Percentiles rank a stretch among this genome's conserved stretches.
Evolutionary conservation across 129 eudicot genomes (phyloP).

Genomic region (Pseudognaphalium luteoalbum): DNA sequence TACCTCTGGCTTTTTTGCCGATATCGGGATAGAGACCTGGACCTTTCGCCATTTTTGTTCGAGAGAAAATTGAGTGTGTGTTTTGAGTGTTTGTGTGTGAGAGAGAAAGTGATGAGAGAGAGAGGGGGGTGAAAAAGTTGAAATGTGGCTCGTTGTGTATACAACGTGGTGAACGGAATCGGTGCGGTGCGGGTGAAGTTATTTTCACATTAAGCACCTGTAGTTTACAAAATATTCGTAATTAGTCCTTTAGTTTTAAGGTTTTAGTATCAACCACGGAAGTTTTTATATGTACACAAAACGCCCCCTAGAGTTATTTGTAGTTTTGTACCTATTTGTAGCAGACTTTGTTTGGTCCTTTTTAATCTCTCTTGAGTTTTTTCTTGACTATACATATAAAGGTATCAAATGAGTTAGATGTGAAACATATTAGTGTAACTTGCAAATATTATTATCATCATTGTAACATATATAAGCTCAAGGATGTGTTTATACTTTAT

Average conservation of each 20-base stretch:
- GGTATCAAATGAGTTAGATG: no score
- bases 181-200: constrained; percentile 26
- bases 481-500: no score
- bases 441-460: no score
- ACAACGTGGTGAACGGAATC: constrained; percentile 21
- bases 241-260: background rate
- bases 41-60: constrained; percentile 60
- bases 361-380: no score
- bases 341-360: background rate
- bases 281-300: no score
- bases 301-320: background rate
- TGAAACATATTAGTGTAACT: no score
- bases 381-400: no score
- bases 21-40: constrained; percentile 80
- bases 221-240: background rate
- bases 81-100: constrained; percentile 8
- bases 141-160: background rate
- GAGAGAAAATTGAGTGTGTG: background rate
- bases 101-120: background rate
- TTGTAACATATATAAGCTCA: no score
- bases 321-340: background rate
- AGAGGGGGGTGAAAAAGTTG: background rate
- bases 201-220: constrained; percentile 12
- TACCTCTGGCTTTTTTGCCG: constrained; percentile 83
- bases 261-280: background rate